These are phyloP conservation scores for Fusarium protoensiforme DNA, from an alignment of 2,329 filamentous ascomycete species.

Conservation along the genomic window DNA sequence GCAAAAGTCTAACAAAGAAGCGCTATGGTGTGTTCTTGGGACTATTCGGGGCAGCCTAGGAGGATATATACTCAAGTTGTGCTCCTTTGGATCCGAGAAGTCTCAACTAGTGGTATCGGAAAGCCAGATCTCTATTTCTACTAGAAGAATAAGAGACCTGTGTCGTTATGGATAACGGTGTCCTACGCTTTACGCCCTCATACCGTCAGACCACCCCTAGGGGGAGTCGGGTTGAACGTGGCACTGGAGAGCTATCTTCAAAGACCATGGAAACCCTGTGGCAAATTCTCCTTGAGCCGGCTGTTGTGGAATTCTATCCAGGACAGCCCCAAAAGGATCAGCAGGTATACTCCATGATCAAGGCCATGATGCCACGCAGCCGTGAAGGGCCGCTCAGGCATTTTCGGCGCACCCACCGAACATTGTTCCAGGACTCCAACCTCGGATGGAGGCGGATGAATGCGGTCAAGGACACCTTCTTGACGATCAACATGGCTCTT, in stretches of 20 bases:
- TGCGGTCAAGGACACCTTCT: conserved; percentile 8
- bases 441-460: conserved; percentile 3
- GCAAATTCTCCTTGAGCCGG: background rate
- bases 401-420: background rate
- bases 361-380: background rate
- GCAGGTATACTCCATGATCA: background rate
- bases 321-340: background rate
- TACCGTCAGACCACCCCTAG: background rate
- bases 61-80: background rate
- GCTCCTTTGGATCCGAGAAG: background rate
- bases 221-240: background rate
- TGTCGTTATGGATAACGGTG: background rate
- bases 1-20: background rate
- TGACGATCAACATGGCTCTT: conserved; percentile 15
- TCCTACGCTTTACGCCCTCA: background rate
- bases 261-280: background rate
- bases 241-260: background rate
- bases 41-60: background rate
- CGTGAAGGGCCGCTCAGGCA: background rate
- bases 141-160: background rate
- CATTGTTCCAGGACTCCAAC: background rate
- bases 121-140: background rate
- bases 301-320: background rate
- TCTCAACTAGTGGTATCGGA: background rate
- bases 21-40: background rate